Conservation (phyloP, 2,329 filamentous ascomycete genomes). For the Coniochaeta sp. region DNA sequence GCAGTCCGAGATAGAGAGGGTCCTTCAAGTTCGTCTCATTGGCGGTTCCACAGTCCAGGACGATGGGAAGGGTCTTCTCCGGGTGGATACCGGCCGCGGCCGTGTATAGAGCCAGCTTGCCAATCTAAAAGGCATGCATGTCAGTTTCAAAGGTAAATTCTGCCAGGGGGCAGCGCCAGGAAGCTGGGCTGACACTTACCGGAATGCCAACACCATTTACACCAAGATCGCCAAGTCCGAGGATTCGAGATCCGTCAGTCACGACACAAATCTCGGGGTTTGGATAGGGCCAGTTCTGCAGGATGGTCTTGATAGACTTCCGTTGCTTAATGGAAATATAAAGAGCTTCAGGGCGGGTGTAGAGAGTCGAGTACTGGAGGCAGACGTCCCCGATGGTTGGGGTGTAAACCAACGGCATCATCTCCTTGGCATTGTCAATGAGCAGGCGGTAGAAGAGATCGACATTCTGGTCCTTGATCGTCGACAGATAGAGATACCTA, state of each 20-base stretch:
- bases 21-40: constrained; percentile 61
- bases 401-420: constrained; percentile 81
- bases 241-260: constrained; percentile 88
- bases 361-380: constrained; percentile 90
- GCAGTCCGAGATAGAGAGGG: constrained; percentile 81
- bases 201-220: constrained; percentile 98
- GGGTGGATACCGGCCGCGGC: constrained; percentile 93
- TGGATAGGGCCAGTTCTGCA: constrained; percentile 85
- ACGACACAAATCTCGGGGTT: constrained; percentile 94
- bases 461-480: constrained; percentile 66
- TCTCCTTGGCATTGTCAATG: constrained; percentile 67
- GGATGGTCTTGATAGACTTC: constrained; percentile 79
- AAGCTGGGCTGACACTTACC: constrained; percentile 37
- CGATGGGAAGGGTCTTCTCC: constrained; percentile 68
- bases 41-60: constrained; percentile 58
- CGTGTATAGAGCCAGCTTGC: constrained; percentile 92
- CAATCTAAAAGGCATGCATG: constrained; percentile 46
- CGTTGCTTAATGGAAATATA: constrained; percentile 95
- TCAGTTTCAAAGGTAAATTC: constrained; percentile 15
- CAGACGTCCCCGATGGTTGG: constrained; percentile 94
- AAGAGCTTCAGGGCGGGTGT: constrained; percentile 88
- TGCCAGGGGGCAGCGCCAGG: background rate
- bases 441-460: constrained; percentile 80
- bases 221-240: constrained; percentile 88
- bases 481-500: constrained; percentile 77